Evolutionary conservation across 2,329 filamentous ascomycete species (phyloP).

Genomic region (Pseudogymnoascus sp.): DNA sequence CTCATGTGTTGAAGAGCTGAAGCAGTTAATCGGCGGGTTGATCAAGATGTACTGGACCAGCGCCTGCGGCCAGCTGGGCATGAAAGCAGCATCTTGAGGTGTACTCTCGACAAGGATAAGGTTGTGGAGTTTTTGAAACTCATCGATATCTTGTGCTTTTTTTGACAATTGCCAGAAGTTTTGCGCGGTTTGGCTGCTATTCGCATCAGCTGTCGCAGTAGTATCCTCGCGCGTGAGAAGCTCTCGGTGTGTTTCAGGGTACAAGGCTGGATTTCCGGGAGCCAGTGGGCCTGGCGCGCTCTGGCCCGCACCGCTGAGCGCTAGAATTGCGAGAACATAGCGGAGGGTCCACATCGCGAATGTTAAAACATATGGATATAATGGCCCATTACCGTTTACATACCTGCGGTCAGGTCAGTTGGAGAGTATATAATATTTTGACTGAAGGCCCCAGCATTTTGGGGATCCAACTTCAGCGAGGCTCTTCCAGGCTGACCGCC

Average conservation of each 20-base stretch:
- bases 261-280: neutral
- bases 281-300: neutral
- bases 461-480: neutral
- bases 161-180: neutral
- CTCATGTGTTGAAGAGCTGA: neutral
- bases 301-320: neutral
- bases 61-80: neutral
- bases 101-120: neutral
- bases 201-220: neutral
- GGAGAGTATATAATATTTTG: neutral
- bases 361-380: neutral
- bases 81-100: neutral
- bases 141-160: neutral
- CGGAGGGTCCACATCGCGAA: neutral
- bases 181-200: neutral
- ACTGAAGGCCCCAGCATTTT: neutral
- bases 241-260: neutral
- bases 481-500: neutral
- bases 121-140: neutral
- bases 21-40: neutral
- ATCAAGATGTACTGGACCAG: neutral
- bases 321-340: neutral
- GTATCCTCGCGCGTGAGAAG: neutral
- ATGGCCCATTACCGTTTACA: neutral
- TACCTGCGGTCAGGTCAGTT: too few species aligned